Percentiles rank a stretch among this genome's conserved stretches.
These are phyloP conservation scores for Umbelopsis ramanniana DNA, from an alignment of 192 early-diverging fungal species.

Conservation along the genomic window DNA sequence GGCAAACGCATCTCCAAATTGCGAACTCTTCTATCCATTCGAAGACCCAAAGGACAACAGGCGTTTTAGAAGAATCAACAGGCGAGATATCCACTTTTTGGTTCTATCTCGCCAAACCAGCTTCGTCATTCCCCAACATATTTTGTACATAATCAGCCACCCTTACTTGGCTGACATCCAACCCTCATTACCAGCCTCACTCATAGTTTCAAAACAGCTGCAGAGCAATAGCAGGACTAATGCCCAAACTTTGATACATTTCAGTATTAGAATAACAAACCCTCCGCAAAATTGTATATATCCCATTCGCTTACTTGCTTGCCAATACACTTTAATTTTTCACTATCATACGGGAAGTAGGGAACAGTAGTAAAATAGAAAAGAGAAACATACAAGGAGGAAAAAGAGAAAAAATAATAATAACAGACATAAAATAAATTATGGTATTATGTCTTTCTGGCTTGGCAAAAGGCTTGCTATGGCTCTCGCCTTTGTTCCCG, in stretches of 20 bases:
- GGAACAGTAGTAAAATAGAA: not conserved
- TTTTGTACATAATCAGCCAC: no score
- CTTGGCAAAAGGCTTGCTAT: not conserved
- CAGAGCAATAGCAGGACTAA: conserved; percentile 6
- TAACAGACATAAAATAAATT: no score
- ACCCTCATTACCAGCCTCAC: not conserved
- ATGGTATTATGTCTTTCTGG: not conserved
- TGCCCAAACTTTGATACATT: not conserved
- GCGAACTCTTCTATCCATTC: not conserved
- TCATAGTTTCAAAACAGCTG: not conserved
- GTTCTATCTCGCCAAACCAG: not conserved
- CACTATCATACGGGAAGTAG: no score
- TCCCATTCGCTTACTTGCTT: no score
- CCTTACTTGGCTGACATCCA: no score
- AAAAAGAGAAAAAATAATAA: not conserved
- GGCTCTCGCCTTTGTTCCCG: not conserved
- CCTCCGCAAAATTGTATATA: no score
- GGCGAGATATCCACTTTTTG: not conserved
- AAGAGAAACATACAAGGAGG: not conserved
- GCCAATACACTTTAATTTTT: no score
- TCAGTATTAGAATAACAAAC: no score
- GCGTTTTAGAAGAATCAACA: not conserved
- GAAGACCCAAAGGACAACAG: not conserved
- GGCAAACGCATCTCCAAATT: not conserved
- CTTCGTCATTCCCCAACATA: no score